Evolutionary conservation across 768 basidiomycete genomes (phyloP), one percentile per base, ranked within the genome.

Genomic region (Naganishia kalamii): DNA sequence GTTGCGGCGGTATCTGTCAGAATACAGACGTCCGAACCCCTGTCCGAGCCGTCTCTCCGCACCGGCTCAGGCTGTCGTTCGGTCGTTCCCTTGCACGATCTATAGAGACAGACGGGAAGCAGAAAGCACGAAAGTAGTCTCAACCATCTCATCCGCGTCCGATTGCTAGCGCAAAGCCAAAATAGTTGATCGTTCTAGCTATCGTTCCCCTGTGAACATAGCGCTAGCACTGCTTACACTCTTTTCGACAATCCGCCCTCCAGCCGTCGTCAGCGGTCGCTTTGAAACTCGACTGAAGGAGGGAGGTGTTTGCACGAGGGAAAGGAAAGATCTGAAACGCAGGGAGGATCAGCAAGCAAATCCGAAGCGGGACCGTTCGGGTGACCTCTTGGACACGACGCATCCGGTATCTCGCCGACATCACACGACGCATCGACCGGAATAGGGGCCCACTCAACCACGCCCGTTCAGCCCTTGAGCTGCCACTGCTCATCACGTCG

Each of bases 101-200:
- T n/a, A n/a, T n/a, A n/a, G n/a, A n/a, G n/a, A n/a, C n/a, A n/a
- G n/a, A n/a, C n/a, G n/a, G n/a, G n/a, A n/a, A n/a, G n/a, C n/a
- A n/a, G n/a, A n/a, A n/a, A n/a, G n/a, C n/a, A n/a, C n/a, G n/a
- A n/a, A n/a, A n/a, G n/a, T n/a, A n/a, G n/a, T n/a, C n/a, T 49
- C 48, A 49, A 25, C 48, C 21, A 7, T n/a, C 29, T 30, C 12
- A 17, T 1, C 32, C 29, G 13, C 51, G 35, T 32, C 21, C 17
- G 21, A 8, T 3, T 8, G 23, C 2, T 57, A 57, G 54, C 54
- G 54, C 54, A 15, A 37, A 57, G 54, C 54, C 54, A 57, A 57
- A 57, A 57, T 41, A 57, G 37, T 40, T 19, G 27, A 37, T 23
- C 12, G 32, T 41, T 41, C 32, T 52, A 17, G 32, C 33, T 19